phyloP scores from a whole-genome alignment of 2,329 filamentous ascomycete species.

The Cytospora paraplurivora region DNA sequence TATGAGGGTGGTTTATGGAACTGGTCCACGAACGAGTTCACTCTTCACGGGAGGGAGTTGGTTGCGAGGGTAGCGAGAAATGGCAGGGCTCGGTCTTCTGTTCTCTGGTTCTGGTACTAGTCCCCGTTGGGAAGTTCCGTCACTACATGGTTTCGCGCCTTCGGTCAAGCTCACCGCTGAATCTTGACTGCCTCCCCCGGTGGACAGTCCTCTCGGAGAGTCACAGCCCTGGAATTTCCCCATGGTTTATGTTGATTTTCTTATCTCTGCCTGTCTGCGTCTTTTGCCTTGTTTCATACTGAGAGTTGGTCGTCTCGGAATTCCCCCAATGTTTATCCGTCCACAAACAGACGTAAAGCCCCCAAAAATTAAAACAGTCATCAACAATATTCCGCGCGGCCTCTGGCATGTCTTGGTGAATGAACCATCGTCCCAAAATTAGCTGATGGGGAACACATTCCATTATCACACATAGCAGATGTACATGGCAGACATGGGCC shows the following conservation, averaged over 20 bases:
- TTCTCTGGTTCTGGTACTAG: constrained; percentile 38
- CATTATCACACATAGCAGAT: too few species aligned
- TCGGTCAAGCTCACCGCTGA: constrained; percentile 24
- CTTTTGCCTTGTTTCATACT: constrained; percentile 29
- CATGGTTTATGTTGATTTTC: constrained; percentile 30
- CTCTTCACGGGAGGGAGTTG: constrained; percentile 43
- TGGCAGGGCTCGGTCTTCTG: constrained; percentile 41
- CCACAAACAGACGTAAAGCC: constrained; percentile 30
- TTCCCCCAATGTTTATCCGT: constrained; percentile 30
- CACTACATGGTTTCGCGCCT: constrained; percentile 15
- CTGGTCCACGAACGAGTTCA: constrained; percentile 37
- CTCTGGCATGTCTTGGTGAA: background rate
- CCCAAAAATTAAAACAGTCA: constrained; percentile 30
- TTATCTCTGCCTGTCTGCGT: constrained; percentile 30
- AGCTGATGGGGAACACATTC: background rate
- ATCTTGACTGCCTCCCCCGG: constrained; percentile 14
- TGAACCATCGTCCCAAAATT: background rate
- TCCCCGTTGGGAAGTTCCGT: constrained; percentile 31
- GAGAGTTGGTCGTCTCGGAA: constrained; percentile 29
- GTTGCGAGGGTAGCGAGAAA: constrained; percentile 42
- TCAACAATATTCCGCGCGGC: constrained; percentile 15
- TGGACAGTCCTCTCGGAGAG: constrained; percentile 21
- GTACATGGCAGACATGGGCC: too few species aligned
- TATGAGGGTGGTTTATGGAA: constrained; percentile 33
- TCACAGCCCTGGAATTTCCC: constrained; percentile 26